phyloP scores from a whole-genome alignment of 257 asterid species.

The Eucommia ulmoides region DNA sequence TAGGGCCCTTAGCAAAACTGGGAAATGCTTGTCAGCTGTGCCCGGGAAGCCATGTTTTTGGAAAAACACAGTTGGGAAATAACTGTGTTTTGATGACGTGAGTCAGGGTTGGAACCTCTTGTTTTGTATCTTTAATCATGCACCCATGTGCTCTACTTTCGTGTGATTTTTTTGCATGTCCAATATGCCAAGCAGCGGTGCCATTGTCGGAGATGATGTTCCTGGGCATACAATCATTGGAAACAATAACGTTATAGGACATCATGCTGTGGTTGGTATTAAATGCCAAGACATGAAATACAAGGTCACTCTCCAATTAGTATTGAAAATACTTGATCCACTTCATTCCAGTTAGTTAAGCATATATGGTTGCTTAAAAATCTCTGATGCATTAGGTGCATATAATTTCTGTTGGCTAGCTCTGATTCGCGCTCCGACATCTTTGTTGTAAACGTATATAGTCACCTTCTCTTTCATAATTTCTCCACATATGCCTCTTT shows the following conservation, averaged over 20 bases:
- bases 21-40: constrained; percentile 59
- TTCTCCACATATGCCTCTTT: not conserved
- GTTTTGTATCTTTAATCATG: not conserved
- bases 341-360: too few relatives aligned
- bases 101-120: constrained; percentile 14
- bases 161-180: constrained; percentile 3
- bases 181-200: constrained; percentile 46
- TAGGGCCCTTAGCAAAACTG: constrained; percentile 69
- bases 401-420: too few relatives aligned
- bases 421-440: too few relatives aligned
- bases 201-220: constrained; percentile 87
- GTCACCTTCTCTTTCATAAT: not conserved
- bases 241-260: constrained; percentile 67
- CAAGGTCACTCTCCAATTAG: constrained; percentile 31
- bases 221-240: constrained; percentile 82
- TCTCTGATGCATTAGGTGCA: too few relatives aligned
- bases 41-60: constrained; percentile 80
- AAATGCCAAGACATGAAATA: constrained; percentile 93
- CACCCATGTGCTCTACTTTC: not conserved
- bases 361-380: too few relatives aligned
- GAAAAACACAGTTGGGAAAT: constrained; percentile 70
- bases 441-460: too few relatives aligned
- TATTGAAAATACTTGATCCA: not conserved
- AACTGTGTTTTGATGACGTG: constrained; percentile 72
- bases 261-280: constrained; percentile 76